Conservation (phyloP, 768 basidiomycete genomes). For the Suillus lakei region DNA sequence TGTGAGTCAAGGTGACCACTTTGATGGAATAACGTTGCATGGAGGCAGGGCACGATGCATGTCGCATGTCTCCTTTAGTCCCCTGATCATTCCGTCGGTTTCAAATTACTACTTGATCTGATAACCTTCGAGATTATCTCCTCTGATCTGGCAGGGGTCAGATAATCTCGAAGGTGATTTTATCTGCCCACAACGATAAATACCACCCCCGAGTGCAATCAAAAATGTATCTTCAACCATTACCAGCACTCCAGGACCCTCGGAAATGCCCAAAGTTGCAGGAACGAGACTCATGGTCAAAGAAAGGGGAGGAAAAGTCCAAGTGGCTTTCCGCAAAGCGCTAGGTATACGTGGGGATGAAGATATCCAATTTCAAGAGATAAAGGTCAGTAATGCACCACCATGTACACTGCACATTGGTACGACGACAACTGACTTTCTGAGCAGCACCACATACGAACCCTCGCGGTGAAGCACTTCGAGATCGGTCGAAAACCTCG, state of each 20-base stretch:
- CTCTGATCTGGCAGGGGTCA: not conserved
- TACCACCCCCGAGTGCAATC: not conserved
- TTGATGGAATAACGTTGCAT: not conserved
- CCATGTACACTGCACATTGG: not conserved
- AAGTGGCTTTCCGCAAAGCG: not conserved
- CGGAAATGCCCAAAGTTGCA: conserved; percentile 5
- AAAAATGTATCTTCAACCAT: not conserved
- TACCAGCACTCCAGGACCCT: too few relatives aligned
- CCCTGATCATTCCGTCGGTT: not conserved
- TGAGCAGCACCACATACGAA: conserved; percentile 6
- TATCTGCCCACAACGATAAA: not conserved
- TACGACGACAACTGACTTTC: not conserved
- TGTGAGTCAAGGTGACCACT: not conserved
- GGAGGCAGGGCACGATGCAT: conserved; percentile 4
- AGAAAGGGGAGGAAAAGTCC: conserved; percentile 1
- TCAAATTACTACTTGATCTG: conserved; percentile 1
- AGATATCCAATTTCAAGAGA: conserved; percentile 2
- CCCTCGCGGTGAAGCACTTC: conserved; percentile 8
- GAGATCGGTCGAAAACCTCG: conserved; percentile 1
- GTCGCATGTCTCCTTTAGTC: conserved; percentile 1
- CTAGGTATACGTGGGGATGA: not conserved
- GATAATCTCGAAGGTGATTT: conserved; percentile 9
- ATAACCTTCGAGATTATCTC: not conserved
- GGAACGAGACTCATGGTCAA: not conserved
- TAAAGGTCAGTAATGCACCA: not conserved